A percentile compares a stretch with the other conserved stretches of the same genome.
phyloP scores from a whole-genome alignment of 352 stramenopile genomes.

The Globisporangium spiculum region DNA sequence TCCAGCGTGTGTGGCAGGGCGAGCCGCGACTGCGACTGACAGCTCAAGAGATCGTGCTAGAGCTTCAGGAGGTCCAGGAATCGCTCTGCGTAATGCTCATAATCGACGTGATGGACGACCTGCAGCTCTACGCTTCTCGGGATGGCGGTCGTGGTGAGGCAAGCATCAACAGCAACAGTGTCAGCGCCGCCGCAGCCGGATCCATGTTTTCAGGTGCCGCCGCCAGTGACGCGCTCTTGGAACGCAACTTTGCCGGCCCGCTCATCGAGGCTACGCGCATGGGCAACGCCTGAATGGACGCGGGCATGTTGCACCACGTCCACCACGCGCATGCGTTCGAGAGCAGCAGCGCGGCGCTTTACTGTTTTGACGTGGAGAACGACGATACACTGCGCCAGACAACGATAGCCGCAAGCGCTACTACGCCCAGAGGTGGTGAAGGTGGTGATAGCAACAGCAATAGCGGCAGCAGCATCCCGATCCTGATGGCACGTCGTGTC shows the following conservation, averaged over 20 bases:
- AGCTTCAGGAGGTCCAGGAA: no score
- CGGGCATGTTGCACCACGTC: constrained; percentile 33
- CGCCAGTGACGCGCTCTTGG: not conserved
- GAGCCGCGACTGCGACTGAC: no score
- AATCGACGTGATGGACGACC: not conserved
- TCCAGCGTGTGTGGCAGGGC: not conserved
- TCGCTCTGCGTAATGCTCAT: not conserved
- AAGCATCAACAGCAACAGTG: not conserved
- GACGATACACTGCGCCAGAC: constrained; percentile 3
- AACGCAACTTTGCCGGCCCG: not conserved
- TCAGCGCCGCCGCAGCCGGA: not conserved
- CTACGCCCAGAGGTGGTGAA: not conserved
- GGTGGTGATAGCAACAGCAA: not conserved
- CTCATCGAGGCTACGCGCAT: not conserved
- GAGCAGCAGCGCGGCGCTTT: constrained; percentile 23
- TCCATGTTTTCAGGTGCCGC: not conserved
- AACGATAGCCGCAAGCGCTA: not conserved
- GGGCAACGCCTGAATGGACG: constrained; percentile 25
- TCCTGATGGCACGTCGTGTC: not conserved
- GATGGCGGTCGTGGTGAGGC: not conserved
- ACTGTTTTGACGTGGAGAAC: constrained; percentile 43
- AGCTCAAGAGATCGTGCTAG: no score
- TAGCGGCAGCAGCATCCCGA: not conserved
- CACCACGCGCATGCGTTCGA: constrained; percentile 40
- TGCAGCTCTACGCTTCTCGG: not conserved